Conservation (phyloP, 139 green algal genomes). For the Gonium pectorale region DNA sequence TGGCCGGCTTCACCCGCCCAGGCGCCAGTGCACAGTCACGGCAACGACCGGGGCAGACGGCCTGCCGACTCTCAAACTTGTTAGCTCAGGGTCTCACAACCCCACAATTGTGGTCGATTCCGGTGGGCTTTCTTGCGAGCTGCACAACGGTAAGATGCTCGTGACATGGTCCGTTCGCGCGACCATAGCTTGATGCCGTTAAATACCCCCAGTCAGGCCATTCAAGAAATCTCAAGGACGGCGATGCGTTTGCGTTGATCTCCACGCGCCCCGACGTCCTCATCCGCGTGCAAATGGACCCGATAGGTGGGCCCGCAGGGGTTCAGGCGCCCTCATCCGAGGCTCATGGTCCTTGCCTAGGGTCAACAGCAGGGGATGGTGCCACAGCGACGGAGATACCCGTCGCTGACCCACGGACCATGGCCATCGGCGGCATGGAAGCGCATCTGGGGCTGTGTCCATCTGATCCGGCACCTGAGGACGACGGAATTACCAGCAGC, state of each 20-base stretch:
- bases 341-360: too few species aligned
- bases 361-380: too few species aligned
- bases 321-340: too few species aligned
- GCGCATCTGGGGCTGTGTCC: too few species aligned
- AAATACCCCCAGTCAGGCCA: neutral
- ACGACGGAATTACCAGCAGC: too few species aligned
- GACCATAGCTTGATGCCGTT: neutral
- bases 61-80: neutral
- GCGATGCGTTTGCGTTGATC: constrained; percentile 20
- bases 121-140: neutral
- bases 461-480: too few species aligned
- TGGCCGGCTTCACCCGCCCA: neutral
- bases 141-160: neutral
- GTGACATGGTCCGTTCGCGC: too few species aligned
- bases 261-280: constrained; percentile 16
- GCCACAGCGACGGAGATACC: too few species aligned
- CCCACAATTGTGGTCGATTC: neutral
- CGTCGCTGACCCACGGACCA: too few species aligned
- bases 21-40: constrained; percentile 7
- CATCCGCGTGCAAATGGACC: neutral
- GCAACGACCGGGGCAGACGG: neutral
- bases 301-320: too few species aligned
- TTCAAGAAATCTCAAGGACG: neutral
- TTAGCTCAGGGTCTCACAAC: neutral
- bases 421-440: too few species aligned